phyloP scores from a whole-genome alignment of 805 yeast genomes.

The Pichia ethanolica region DNA sequence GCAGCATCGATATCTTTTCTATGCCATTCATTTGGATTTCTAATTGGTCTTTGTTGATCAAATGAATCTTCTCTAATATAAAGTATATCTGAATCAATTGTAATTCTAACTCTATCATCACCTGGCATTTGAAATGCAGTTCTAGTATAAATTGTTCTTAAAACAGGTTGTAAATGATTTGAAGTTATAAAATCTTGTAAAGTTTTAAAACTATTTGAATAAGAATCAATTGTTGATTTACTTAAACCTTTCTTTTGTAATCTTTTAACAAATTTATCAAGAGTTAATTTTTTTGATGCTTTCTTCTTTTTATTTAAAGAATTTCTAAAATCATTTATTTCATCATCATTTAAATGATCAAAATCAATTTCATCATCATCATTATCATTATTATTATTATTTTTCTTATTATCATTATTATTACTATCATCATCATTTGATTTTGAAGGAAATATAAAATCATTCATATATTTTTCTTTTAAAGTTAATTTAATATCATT shows the following conservation, averaged over 20 bases:
- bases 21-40: constrained; percentile 89
- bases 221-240: constrained; percentile 42
- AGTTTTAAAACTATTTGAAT: constrained; percentile 47
- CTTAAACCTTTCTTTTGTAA: constrained; percentile 56
- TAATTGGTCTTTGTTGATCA: constrained; percentile 76
- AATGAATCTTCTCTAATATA: constrained; percentile 89
- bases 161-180: constrained; percentile 69
- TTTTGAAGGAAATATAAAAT: constrained; percentile 39
- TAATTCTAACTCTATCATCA: constrained; percentile 84
- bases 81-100: constrained; percentile 80
- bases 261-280: constrained; percentile 49
- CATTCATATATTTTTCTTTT: constrained; percentile 76
- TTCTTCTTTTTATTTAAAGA: constrained; percentile 18
- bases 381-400: constrained; percentile 37
- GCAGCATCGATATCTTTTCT: constrained; percentile 82
- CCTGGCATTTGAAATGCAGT: constrained; percentile 98
- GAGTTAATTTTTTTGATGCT: constrained; percentile 17
- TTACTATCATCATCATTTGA: neutral
- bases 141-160: constrained; percentile 81
- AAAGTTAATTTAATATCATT: constrained; percentile 57
- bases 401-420: constrained; percentile 6
- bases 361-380: constrained; percentile 10
- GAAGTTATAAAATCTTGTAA: constrained; percentile 57
- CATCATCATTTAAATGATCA: constrained; percentile 11
- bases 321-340: constrained; percentile 6